Conservation (phyloP, 208 protist genomes). For the Leishmania gerbilli region DNA sequence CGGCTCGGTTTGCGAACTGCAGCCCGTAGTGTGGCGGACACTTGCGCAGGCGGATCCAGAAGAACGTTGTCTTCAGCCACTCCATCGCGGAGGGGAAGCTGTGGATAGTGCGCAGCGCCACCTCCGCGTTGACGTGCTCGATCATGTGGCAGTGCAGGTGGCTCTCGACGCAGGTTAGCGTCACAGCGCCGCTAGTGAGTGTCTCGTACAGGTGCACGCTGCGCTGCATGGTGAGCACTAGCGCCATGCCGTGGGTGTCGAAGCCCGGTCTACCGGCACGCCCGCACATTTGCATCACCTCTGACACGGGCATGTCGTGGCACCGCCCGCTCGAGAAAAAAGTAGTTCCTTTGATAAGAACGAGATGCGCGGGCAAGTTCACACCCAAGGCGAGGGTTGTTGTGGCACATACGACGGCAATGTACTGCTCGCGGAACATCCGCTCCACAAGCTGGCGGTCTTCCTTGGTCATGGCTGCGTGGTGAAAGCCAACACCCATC, state of each 20-base stretch:
- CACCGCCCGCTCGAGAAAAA: slow-evolving; percentile 96
- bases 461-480: slow-evolving; percentile 75
- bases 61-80: slow-evolving; percentile 93
- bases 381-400: slow-evolving; percentile 94
- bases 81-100: slow-evolving; percentile 64
- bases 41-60: slow-evolving; percentile 79
- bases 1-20: slow-evolving; percentile 46
- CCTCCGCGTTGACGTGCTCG: slow-evolving; percentile 95
- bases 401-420: slow-evolving; percentile 91
- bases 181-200: slow-evolving; percentile 40
- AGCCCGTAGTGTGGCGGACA: slow-evolving; percentile 81
- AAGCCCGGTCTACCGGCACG: slow-evolving; percentile 89
- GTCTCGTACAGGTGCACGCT: slow-evolving; percentile 64
- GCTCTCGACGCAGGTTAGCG: slow-evolving; percentile 62
- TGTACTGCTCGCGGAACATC: slow-evolving; percentile 84
- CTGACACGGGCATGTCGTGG: slow-evolving; percentile 95
- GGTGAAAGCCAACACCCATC: slow-evolving; percentile 87
- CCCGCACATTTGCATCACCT: slow-evolving; percentile 99
- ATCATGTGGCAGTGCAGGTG: slow-evolving; percentile 86
- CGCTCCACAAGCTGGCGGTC: slow-evolving; percentile 85
- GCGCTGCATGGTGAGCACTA: slow-evolving; percentile 87
- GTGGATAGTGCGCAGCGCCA: slow-evolving; percentile 90
- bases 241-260: slow-evolving; percentile 81
- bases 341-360: slow-evolving; percentile 98
- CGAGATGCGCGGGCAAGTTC: slow-evolving; percentile 93